phyloP scores from a whole-genome alignment of 257 asterid genomes.

The Lycium barbarum region DNA sequence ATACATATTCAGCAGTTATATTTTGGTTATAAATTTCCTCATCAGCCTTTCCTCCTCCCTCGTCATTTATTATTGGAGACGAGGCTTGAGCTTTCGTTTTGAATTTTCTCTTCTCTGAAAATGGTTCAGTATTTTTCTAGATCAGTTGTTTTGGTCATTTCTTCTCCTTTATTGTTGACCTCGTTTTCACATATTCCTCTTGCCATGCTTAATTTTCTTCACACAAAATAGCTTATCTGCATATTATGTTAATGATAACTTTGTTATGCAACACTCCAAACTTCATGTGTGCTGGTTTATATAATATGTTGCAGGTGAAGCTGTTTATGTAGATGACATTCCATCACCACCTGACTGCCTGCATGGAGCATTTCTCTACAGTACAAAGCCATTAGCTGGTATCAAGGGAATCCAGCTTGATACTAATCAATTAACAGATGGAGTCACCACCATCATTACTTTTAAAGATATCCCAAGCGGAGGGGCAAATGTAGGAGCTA shows the following conservation, averaged over 20 bases:
- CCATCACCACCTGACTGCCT: constrained; percentile 70
- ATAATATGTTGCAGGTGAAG: constrained; percentile 62
- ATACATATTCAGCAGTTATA: not conserved
- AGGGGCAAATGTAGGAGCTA: constrained; percentile 64
- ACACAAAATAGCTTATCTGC: not conserved
- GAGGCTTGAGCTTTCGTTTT: not conserved
- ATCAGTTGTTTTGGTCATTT: not conserved
- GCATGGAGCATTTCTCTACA: constrained; percentile 67
- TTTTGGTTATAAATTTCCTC: not conserved
- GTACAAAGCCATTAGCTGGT: constrained; percentile 63
- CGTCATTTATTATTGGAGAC: not conserved
- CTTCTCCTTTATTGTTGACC: not conserved
- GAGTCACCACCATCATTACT: constrained; percentile 52
- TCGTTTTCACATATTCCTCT: not conserved
- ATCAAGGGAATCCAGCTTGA: constrained; percentile 51
- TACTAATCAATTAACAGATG: constrained; percentile 41
- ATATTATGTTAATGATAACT: not conserved
- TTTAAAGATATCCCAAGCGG: constrained; percentile 67
- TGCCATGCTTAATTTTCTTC: too few relatives aligned
- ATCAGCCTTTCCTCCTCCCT: not conserved
- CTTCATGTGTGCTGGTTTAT: not conserved
- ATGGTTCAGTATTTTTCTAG: not conserved
- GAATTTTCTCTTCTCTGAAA: not conserved
- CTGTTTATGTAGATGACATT: too few relatives aligned
- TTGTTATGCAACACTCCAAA: too few relatives aligned